phyloP scores from a whole-genome alignment of 495 filamentous ascomycete genomes.

The Neurospora sp. region DNA sequence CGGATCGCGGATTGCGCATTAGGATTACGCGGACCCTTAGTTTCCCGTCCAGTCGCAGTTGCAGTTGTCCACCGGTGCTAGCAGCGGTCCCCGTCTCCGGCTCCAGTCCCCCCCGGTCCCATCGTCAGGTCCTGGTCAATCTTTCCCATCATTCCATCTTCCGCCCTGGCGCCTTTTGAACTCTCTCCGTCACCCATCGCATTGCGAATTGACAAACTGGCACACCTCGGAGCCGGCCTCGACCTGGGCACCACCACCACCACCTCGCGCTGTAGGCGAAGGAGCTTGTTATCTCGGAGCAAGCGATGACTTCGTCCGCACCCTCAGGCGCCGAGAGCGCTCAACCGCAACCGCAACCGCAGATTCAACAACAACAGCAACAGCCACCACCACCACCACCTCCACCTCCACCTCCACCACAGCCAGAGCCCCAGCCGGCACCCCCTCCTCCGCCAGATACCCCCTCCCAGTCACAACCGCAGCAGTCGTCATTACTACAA shows the following conservation, averaged over 20 bases:
- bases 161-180: background rate
- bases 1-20: background rate
- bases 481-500: background rate
- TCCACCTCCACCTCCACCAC: background rate
- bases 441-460: background rate
- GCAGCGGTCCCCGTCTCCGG: background rate
- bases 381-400: background rate
- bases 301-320: conserved; percentile 29
- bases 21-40: background rate
- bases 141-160: background rate
- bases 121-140: background rate
- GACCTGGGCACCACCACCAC: conserved; percentile 2
- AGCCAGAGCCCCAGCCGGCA: background rate
- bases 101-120: background rate
- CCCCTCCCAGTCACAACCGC: background rate
- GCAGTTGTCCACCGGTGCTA: background rate
- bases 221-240: background rate
- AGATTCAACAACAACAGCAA: background rate
- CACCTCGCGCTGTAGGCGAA: conserved; percentile 14
- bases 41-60: background rate
- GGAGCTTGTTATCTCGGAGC: conserved; percentile 21
- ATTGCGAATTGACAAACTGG: background rate
- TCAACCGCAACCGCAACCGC: background rate
- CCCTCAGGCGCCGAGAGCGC: conserved; percentile 11
- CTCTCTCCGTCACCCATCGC: background rate